Evolutionary conservation across 2,329 filamentous ascomycete species (phyloP), one percentile per base, ranked within the genome.

Genomic region (Fusarium nanum): DNA sequence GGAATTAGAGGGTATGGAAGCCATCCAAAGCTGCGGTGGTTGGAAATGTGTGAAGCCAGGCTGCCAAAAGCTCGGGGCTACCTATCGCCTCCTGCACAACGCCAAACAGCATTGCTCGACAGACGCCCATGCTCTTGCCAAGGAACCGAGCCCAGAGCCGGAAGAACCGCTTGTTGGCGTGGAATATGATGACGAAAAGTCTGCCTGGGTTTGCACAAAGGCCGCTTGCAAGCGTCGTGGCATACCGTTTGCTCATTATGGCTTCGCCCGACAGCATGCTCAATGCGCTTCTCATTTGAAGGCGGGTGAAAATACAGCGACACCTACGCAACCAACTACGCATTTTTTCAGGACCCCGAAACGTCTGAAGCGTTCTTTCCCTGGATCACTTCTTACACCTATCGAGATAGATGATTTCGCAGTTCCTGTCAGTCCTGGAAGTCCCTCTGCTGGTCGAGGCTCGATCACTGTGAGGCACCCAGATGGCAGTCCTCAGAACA

Each of bases 381-480:
- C 20, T 8, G 3, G 23, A 18, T 2, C 32, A 28, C 37, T 68
- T 1, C 28, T 61, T 1, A 70, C 70, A 1, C 70, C 70, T 1
- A 54, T 64, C 7, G 57, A 72, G 3, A 32, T 56, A 1, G 40
- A 42, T 3, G 25, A 16, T 7, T 32, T 42, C 3, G 22, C 49
- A 1, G 50, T 37, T 4, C 22, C 27, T 6, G 20, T 13, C 13
- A 72, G 25, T 1, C 72, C 68, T 1, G 27, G 18, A 7, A 74
- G 71, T n/a, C 71, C 73, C 5, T 75, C 71, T 4, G 48, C 53
- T 4, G 73, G 68, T 3, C 63, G 71, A 46, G 63, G 54, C 6
- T 7, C 7, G 10, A 46, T 11, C 4, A 25, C 9, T 7, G 32
- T 20, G 6, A 56, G 22, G 18, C 12, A 11, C 0, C 2, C 37